These are phyloP conservation scores for Kluyveromyces sp. DNA, from an alignment of 1,139 yeast genomes.

Conservation along the genomic window DNA sequence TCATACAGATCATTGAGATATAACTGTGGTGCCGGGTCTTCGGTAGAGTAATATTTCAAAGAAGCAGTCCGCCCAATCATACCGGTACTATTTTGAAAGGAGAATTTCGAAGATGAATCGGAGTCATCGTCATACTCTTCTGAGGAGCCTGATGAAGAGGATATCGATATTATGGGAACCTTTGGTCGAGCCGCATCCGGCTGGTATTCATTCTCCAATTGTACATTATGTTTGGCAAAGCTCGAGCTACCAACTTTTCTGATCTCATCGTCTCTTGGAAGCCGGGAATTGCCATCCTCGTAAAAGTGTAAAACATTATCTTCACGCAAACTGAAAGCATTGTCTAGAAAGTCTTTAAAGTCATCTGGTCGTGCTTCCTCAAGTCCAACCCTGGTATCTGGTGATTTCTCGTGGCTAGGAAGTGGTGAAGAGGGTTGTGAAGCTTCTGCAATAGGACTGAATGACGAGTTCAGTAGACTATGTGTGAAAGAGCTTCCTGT, in stretches of 20 bases:
- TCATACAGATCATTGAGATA: conserved; percentile 38
- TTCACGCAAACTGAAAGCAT: not conserved
- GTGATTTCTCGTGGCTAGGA: not conserved
- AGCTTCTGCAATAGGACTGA: conserved; percentile 8
- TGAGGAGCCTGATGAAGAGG: conserved; percentile 1
- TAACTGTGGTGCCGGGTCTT: conserved; percentile 25
- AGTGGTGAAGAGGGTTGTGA: conserved; percentile 4
- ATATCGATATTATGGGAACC: conserved; percentile 8
- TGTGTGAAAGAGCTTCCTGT: conserved; percentile 12
- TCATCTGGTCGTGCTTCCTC: not conserved
- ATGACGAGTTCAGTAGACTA: conserved; percentile 5
- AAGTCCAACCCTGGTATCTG: not conserved
- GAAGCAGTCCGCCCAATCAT: conserved; percentile 55
- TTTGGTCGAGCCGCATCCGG: conserved; percentile 8
- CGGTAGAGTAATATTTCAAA: conserved; percentile 46
- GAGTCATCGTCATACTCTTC: conserved; percentile 17
- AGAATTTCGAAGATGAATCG: conserved; percentile 43
- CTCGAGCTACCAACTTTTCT: not conserved
- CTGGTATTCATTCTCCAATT: not conserved
- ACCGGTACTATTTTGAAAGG: conserved; percentile 48
- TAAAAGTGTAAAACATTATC: not conserved
- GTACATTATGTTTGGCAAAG: not conserved
- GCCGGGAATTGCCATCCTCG: not conserved
- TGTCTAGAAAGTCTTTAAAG: not conserved
- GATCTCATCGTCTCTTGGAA: not conserved